Evolutionary conservation across 2,329 filamentous ascomycete species (phyloP).

Genomic region (Epicoccum nigrum): DNA sequence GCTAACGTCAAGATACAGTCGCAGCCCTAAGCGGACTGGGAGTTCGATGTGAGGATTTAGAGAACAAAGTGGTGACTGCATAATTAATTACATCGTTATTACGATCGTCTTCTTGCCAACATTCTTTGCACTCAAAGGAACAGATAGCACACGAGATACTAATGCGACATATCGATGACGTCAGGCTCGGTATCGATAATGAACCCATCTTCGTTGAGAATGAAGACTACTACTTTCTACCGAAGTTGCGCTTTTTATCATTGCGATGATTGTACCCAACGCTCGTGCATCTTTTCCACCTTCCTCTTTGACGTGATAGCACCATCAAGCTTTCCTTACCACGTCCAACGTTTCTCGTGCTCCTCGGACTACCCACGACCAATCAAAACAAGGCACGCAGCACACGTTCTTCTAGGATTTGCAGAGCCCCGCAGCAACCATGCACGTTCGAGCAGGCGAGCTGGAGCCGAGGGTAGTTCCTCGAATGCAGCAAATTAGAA

Average conservation of each 20-base stretch:
- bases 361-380: not conserved
- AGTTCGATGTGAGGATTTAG: not conserved
- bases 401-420: conserved; percentile 12
- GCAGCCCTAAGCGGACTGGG: not conserved
- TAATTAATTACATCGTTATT: no score
- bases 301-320: conserved; percentile 5
- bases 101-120: no score
- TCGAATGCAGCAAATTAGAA: conserved; percentile 11
- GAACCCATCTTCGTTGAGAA: no score
- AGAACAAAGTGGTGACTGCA: no score
- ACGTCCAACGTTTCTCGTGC: not conserved
- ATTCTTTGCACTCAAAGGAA: no score
- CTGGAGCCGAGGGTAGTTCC: conserved; percentile 1
- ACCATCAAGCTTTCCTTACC: conserved; percentile 6
- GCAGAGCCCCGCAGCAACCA: conserved; percentile 8
- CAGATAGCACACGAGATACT: no score
- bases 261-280: no score
- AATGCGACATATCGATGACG: no score
- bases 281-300: not conserved
- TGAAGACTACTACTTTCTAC: no score
- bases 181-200: not conserved
- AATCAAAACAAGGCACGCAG: conserved; percentile 7
- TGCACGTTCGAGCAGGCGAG: conserved; percentile 10
- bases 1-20: not conserved
- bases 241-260: no score